phyloP scores from a whole-genome alignment of 352 stramenopile species.

The Globisporangium mamillatum region DNA sequence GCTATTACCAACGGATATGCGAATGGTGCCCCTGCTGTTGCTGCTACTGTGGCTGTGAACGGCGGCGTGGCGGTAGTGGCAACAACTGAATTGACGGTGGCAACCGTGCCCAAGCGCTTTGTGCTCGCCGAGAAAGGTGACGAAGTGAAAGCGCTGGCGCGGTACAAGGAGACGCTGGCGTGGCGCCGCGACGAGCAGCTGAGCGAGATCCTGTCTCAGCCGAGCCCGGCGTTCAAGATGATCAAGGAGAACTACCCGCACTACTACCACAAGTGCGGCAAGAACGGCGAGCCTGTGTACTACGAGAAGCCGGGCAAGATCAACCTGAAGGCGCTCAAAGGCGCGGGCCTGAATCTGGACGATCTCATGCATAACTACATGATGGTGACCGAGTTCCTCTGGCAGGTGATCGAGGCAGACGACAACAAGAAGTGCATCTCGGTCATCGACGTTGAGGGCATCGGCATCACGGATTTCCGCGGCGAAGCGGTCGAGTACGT shows the following conservation, averaged over 20 bases:
- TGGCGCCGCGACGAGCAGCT: conserved; percentile 82
- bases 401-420: conserved; percentile 81
- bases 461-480: conserved; percentile 82
- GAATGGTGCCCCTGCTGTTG: neutral
- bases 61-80: neutral
- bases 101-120: conserved; percentile 55
- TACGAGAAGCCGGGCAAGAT: conserved; percentile 88
- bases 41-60: neutral
- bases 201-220: conserved; percentile 67
- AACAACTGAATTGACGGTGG: conserved; percentile 21
- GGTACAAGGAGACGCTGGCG: conserved; percentile 70
- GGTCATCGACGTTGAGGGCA: conserved; percentile 81
- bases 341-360: conserved; percentile 65
- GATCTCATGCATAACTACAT: conserved; percentile 86
- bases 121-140: conserved; percentile 81
- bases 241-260: conserved; percentile 92
- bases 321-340: conserved; percentile 82
- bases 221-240: conserved; percentile 69
- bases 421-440: conserved; percentile 86
- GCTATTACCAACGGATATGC: conserved; percentile 1
- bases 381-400: conserved; percentile 85
- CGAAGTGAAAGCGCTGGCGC: conserved; percentile 49
- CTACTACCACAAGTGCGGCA: conserved; percentile 87
- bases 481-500: conserved; percentile 87
- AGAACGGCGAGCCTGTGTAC: conserved; percentile 80